Base-by-base conservation (phyloP, 495 filamentous ascomycete species). In the Hypoxylon crocopeplum region DNA sequence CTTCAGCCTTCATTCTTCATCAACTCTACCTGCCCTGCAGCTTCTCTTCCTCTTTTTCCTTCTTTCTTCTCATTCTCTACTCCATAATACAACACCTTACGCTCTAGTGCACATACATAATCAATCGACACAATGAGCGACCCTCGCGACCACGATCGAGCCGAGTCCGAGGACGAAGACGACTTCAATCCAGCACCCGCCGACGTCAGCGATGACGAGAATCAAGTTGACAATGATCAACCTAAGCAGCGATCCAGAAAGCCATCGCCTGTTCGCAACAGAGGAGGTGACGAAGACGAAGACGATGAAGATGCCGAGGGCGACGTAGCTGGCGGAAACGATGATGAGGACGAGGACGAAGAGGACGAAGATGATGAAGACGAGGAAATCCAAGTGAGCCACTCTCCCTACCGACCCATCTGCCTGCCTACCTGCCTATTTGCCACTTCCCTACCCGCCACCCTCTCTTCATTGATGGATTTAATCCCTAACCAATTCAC, bases 131-230 rank as follows among this genome's bases (percentile, higher is more conserved):
- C 82, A 79, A 81, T 70, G 68, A 70, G 68, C 32, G 65, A 68
- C 30, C 65, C 51, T 56, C 68, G 68, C 65, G 68, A 70, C 45
- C 66, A 58, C 61, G 66, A 70, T 34, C 54, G 52, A 4, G 42
- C 48, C 62, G 88, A 87, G 51, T 90, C 87, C 48, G 89, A 90
- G 17, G 89, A 92, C 47, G 88, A 92, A 49, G 89, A 91, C 62
- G 86, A 90, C 61, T 93, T 93, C 75, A 92, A 93, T 68, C 90
- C 90, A 22, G 79, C 77, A 19, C 83, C 84, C 7, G 84, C 77
- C 42, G 84, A 88, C 47, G 70, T 86, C 2, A 91, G 88, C 4
- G 89, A 90, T 54, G 83, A 83, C 36, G 89, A 91, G 40, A 75
- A 82, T 42, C 75, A 75, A 11, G 67, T 77, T 48, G 68, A 71